Conservation (phyloP, 2,329 filamentous ascomycete genomes). For the Trichothecium sympodiale region DNA sequence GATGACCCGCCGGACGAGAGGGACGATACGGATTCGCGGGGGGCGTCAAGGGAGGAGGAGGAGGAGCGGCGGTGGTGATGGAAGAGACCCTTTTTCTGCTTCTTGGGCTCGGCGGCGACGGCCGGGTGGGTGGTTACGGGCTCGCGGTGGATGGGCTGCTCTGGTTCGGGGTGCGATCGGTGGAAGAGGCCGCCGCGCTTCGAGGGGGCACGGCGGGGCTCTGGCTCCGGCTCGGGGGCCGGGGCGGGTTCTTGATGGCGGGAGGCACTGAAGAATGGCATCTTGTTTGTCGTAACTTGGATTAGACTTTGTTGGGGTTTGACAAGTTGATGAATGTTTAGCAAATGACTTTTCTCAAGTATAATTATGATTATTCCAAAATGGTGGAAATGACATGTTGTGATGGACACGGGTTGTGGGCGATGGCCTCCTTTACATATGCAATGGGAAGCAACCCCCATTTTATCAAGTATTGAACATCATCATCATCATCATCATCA, state of each 20-base stretch:
- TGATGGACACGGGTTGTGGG: no score
- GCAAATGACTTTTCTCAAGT: no score
- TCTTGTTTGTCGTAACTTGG: no score
- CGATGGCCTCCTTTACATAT: no score
- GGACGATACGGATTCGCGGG: neutral
- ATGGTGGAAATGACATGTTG: no score
- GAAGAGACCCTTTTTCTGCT: conserved; percentile 23
- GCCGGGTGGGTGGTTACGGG: neutral
- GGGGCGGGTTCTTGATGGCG: conserved; percentile 5
- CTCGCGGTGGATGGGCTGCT: neutral
- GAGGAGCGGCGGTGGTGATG: conserved; percentile 16
- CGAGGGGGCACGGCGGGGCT: neutral
- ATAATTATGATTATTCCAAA: no score
- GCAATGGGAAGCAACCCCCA: no score
- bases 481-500: no score
- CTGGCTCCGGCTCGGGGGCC: conserved; percentile 1
- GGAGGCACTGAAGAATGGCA: conserved; percentile 12
- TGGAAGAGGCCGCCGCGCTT: conserved; percentile 5
- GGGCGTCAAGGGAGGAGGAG: conserved; percentile 14
- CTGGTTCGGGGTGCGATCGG: neutral
- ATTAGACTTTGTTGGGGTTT: no score
- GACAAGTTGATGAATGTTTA: no score
- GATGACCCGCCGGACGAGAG: conserved; percentile 1
- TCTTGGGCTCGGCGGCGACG: conserved; percentile 17
- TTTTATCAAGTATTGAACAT: no score